Evolutionary conservation across 108 stramenopile genomes (phyloP).

Genomic region (Discostella stelligeroides): DNA sequence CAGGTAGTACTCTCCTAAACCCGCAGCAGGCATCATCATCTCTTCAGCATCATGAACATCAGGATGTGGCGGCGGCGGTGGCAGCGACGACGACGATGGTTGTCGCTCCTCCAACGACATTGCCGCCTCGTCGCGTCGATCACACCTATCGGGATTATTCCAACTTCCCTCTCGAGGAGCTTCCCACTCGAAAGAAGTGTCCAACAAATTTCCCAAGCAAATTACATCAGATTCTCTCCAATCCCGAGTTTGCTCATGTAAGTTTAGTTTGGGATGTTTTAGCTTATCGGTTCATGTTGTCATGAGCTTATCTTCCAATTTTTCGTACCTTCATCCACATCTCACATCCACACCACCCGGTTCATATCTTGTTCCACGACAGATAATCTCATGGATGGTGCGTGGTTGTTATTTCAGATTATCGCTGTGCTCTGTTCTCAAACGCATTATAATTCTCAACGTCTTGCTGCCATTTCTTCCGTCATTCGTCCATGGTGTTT

Average conservation of each 20-base stretch:
- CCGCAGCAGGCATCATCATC: no score
- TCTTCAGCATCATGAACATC: not conserved
- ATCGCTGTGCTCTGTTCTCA: no score
- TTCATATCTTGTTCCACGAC: not conserved
- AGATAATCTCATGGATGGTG: not conserved
- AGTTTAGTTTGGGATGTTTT: not conserved
- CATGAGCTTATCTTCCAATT: no score
- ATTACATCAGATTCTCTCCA: constrained; percentile 2
- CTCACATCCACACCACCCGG: not conserved
- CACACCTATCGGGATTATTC: constrained; percentile 11
- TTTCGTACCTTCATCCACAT: no score
- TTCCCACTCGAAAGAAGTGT: not conserved
- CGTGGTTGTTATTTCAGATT: not conserved
- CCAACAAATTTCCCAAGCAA: constrained; percentile 1
- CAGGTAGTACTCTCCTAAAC: no score
- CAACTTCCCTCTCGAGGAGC: not conserved
- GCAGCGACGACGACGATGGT: not conserved
- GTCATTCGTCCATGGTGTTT: no score
- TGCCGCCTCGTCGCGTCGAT: constrained; percentile 3
- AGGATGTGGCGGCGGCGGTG: not conserved
- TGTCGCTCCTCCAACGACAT: not conserved
- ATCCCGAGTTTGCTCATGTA: not conserved
- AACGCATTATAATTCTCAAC: not conserved
- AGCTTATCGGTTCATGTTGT: no score
- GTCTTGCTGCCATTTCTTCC: not conserved